Evolutionary conservation across 2,329 filamentous ascomycete genomes (phyloP), one percentile per base, ranked within the genome.

Genomic region (Microdochium trichocladiopsis): DNA sequence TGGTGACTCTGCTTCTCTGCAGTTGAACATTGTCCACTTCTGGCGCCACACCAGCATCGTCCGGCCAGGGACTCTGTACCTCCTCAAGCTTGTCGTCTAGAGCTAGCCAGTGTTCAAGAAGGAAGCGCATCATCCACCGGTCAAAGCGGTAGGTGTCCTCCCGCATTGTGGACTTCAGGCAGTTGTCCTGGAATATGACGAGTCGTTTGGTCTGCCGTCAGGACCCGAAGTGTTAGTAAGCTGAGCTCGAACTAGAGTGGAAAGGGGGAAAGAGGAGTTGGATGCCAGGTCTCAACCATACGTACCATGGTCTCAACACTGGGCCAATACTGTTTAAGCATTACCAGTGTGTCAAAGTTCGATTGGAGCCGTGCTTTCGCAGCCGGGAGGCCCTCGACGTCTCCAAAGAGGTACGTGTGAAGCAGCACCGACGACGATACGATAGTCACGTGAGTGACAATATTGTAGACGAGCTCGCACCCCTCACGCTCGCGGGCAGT

Each of bases 111-210:
- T 70, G 66, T 31, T 67, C 61, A 12, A 68, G 59, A 1, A 70
- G 56, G 49, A 70, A 70, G 49, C 80, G 77, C 51, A 73, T 65
- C 50, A 79, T 72, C 51, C 78, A 76, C 48, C 64, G 65, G 56
- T 83, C 80, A 52, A 81, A 65, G 1, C 63, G 57, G 51, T 69
- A 63, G 1, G 66, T 65, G 23, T 65, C 62, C 14, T 52, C 55
- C 8, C 52, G 57, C 11, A 58, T 52, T 14, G 14, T 8, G 1
- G 65, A 65, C 2, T 55, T 52, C 3, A 69, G 55, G 28, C 66
- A 69, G 31, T 58, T 59, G 16, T 62, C 63, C 45, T 68, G 65
- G 23, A 69, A 69, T 21, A 62, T 62, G 1, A 67, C 61, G 2
- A 69, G 48, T 23, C 66, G 59, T 47, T 64, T 64, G 25, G 67